A percentile compares a stretch with the other conserved stretches of the same genome.
phyloP scores from a whole-genome alignment of 805 yeast species.

The Starmerella cellae region DNA sequence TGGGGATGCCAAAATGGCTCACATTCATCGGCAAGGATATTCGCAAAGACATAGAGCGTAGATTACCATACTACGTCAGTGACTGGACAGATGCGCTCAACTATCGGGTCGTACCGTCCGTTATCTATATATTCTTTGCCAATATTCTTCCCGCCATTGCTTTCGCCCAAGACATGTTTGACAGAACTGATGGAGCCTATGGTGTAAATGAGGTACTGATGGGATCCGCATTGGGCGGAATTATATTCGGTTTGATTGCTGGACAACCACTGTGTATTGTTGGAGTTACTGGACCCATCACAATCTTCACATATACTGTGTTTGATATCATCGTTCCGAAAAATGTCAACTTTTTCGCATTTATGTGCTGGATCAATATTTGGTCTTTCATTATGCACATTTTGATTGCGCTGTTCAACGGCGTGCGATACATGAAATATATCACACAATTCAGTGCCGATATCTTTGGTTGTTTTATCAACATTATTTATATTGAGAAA shows the following conservation, averaged over 20 bases:
- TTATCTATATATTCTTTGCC: constrained; percentile 73
- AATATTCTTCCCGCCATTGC: constrained; percentile 87
- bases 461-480: constrained; percentile 83
- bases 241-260: constrained; percentile 68
- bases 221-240: constrained; percentile 77
- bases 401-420: constrained; percentile 53
- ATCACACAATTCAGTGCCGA: constrained; percentile 81
- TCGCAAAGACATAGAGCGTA: constrained; percentile 11
- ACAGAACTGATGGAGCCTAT: constrained; percentile 69
- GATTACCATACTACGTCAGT: constrained; percentile 49
- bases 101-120: constrained; percentile 78
- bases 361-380: constrained; percentile 89
- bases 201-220: constrained; percentile 85
- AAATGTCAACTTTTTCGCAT: constrained; percentile 53
- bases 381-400: constrained; percentile 84
- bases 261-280: constrained; percentile 93
- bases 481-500: constrained; percentile 75
- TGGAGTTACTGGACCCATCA: constrained; percentile 93
- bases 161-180: constrained; percentile 94
- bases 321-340: constrained; percentile 51
- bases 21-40: constrained; percentile 7
- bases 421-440: constrained; percentile 50
- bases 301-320: constrained; percentile 85
- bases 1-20: background rate
- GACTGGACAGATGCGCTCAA: constrained; percentile 77